Evolutionary conservation across 495 filamentous ascomycete species (phyloP), one percentile per base, ranked within the genome.

Genomic region (Aspergillus incahuasiensis): DNA sequence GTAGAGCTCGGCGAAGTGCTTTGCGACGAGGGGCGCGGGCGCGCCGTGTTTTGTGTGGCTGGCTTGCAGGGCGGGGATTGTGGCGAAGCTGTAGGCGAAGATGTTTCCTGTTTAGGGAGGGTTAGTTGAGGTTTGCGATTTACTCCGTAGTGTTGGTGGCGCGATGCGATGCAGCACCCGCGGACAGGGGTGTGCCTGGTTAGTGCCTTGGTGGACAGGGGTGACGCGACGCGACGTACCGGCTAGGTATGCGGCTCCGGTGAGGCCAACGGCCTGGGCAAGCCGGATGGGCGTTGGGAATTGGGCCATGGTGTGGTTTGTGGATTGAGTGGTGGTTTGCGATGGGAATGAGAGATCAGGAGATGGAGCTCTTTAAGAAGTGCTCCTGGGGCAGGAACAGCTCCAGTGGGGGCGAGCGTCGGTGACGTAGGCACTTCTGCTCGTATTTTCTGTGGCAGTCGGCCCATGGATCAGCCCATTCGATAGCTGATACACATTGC

Each of bases 41-140:
- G 72, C 57, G 3, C 67, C 56, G 54, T 72, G 64, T n/a, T 68
- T 52, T 8, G 57, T 62, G 2, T 57, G 56, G 18, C 25, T 28
- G 67, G 63, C 50, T 3, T 73, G 46, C 18, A 76, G 56, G 18
- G 69, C 63, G 0, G 75, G 75, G 6, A 70, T 56, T 0, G 57
- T 51, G 50, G 63, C 62, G 18, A 67, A 57, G 43, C 72, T 73
- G 3, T 71, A 56, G 0, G 63, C 57, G 21, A 57, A 57, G 51
- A 75, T 74, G 43, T 69, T 72, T n/a, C 74, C 75, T 77, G 43
- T n/a, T n/a, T n/a, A n/a, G n/a, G n/a, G n/a, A n/a, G n/a, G n/a
- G n/a, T n/a, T n/a, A n/a, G n/a, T n/a, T n/a, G n/a, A n/a, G n/a
- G n/a, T n/a, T 13, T 9, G 9, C 9, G 5, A 9, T 9, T 5